These are phyloP conservation scores for Pneumocystis wakefieldiae DNA, from an alignment of 1,139 yeast genomes.

Conservation along the genomic window DNA sequence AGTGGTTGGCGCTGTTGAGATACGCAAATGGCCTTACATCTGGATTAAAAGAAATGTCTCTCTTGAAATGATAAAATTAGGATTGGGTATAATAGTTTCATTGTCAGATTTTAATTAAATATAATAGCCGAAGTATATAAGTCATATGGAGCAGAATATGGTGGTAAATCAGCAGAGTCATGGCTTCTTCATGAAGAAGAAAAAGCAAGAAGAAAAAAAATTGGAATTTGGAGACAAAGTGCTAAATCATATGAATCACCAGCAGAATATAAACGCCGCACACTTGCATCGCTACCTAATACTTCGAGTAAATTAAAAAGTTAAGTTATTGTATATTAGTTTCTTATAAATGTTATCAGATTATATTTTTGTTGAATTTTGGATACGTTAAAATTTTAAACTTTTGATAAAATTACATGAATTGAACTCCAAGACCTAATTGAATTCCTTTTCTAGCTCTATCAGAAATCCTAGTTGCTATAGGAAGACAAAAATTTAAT, in stretches of 20 bases:
- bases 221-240: conserved; percentile 54
- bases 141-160: conserved; percentile 77
- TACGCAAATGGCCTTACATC: conserved; percentile 60
- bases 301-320: not conserved
- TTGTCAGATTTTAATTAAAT: not conserved
- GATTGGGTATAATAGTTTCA: conserved; percentile 33
- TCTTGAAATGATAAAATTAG: conserved; percentile 68
- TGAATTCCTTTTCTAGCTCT: conserved; percentile 71
- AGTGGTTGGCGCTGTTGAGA: conserved; percentile 37
- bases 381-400: not conserved
- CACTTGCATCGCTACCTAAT: not conserved
- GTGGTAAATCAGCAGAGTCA: conserved; percentile 52
- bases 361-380: not conserved
- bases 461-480: conserved; percentile 51
- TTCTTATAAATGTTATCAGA: not conserved
- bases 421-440: conserved; percentile 86
- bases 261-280: conserved; percentile 51
- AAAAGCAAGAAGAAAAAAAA: conserved; percentile 38
- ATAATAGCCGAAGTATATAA: conserved; percentile 55
- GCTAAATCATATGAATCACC: conserved; percentile 48
- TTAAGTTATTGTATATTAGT: not conserved
- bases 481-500: conserved; percentile 68
- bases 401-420: conserved; percentile 30
- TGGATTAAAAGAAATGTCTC: conserved; percentile 59
- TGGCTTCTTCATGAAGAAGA: conserved; percentile 35